Conservation (phyloP, 177 flowering plant genomes). For the Vitis hybrid region DNA sequence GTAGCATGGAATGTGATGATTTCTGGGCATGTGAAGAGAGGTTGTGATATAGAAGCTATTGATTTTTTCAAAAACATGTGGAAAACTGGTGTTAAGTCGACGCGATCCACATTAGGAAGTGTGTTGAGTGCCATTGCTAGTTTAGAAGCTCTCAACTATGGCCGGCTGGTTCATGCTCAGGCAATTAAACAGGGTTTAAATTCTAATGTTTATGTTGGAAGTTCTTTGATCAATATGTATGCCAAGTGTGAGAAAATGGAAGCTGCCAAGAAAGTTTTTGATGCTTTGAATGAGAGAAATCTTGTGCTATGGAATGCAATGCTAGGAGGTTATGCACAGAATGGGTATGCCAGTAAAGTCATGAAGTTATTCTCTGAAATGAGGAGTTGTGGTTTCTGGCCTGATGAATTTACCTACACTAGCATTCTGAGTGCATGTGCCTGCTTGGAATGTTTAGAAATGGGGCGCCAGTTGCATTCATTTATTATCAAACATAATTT, state of each 20-base stretch:
- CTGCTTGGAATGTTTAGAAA: constrained; percentile 38
- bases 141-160: constrained; percentile 39
- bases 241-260: constrained; percentile 62
- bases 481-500: constrained; percentile 55
- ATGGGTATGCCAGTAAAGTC: constrained; percentile 50
- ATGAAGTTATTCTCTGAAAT: constrained; percentile 49
- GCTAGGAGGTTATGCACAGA: constrained; percentile 74
- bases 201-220: constrained; percentile 75
- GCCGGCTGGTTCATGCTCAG: constrained; percentile 68
- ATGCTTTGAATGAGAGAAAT: constrained; percentile 55
- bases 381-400: constrained; percentile 41
- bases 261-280: constrained; percentile 64
- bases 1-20: constrained; percentile 94
- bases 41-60: constrained; percentile 56
- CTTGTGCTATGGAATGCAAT: constrained; percentile 77
- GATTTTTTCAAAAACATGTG: constrained; percentile 52
- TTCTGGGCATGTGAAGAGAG: constrained; percentile 70
- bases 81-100: constrained; percentile 44
- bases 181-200: constrained; percentile 69
- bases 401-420: constrained; percentile 80
- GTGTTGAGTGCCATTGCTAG: constrained; percentile 76
- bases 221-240: constrained; percentile 82
- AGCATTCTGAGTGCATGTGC: constrained; percentile 77
- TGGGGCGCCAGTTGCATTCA: constrained; percentile 73
- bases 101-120: constrained; percentile 81